Evolutionary conservation across 1,284 basidiomycete genomes (phyloP).

Genomic region (Ceratobasidium papillatum): DNA sequence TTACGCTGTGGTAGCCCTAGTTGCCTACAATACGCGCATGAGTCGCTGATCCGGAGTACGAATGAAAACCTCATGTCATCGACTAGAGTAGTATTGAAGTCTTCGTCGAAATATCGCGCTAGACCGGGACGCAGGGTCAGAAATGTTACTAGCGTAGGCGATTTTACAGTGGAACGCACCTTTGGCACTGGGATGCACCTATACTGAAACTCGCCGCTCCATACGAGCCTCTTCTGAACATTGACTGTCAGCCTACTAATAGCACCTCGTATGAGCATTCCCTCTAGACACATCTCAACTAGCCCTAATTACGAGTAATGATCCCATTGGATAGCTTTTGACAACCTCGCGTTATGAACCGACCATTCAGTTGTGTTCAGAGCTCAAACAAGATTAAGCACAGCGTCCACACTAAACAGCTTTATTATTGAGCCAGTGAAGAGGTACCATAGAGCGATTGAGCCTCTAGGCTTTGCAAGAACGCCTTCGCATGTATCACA

Average conservation of each 20-base stretch:
- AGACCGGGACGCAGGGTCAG: background rate
- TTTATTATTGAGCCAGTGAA: conserved; percentile 26
- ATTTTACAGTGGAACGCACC: too few species aligned
- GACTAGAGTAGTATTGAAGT: conserved; percentile 38
- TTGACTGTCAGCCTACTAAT: conserved; percentile 38
- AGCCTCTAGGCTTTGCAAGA: background rate
- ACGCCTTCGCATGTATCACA: background rate
- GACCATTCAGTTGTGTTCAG: conserved; percentile 34
- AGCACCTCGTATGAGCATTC: background rate
- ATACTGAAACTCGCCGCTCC: conserved; percentile 42
- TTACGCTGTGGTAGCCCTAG: conserved; percentile 40
- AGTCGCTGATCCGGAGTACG: background rate
- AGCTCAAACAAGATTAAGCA: conserved; percentile 10
- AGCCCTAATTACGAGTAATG: conserved; percentile 31
- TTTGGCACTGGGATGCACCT: conserved; percentile 42
- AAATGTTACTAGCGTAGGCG: background rate
- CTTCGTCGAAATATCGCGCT: conserved; percentile 41
- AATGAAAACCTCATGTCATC: background rate
- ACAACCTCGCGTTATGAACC: conserved; percentile 34
- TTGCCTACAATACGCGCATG: conserved; percentile 21
- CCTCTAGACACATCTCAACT: background rate
- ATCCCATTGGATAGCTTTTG: conserved; percentile 40
- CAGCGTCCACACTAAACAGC: conserved; percentile 1
- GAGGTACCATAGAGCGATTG: background rate
- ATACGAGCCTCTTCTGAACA: conserved; percentile 33